Conservation (phyloP, 225 moss, liverwort and hornwort species). For the Pleurozium schreberi region DNA sequence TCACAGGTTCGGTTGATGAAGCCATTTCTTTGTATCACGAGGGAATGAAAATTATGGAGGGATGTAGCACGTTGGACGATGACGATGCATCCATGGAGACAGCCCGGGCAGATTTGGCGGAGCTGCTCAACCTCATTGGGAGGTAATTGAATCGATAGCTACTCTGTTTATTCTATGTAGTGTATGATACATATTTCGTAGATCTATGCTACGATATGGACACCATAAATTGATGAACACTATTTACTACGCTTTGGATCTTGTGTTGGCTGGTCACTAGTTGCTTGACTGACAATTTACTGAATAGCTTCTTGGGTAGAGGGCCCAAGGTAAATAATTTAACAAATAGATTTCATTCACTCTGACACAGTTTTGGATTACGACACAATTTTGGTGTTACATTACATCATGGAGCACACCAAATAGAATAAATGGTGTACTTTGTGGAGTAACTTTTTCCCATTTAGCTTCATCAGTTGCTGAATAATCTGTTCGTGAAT, state of each 20-base stretch:
- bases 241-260: background rate
- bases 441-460: background rate
- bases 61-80: constrained; percentile 41
- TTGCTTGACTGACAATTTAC: background rate
- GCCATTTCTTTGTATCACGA: constrained; percentile 51
- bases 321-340: background rate
- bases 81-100: constrained; percentile 74
- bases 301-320: background rate
- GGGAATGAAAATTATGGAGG: constrained; percentile 58
- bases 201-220: background rate
- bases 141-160: constrained; percentile 27
- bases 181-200: background rate
- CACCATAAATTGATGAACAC: background rate
- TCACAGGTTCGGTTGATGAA: constrained; percentile 66
- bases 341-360: background rate
- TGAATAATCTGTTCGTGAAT: background rate
- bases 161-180: background rate
- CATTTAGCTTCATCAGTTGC: background rate
- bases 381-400: background rate
- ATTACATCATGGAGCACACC: background rate
- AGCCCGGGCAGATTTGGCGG: constrained; percentile 89
- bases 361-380: background rate
- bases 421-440: background rate
- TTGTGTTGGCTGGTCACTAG: background rate
- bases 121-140: constrained; percentile 54